Evolutionary conservation across 805 yeast genomes (phyloP).

Genomic region (Debaryomyces hansenii): DNA sequence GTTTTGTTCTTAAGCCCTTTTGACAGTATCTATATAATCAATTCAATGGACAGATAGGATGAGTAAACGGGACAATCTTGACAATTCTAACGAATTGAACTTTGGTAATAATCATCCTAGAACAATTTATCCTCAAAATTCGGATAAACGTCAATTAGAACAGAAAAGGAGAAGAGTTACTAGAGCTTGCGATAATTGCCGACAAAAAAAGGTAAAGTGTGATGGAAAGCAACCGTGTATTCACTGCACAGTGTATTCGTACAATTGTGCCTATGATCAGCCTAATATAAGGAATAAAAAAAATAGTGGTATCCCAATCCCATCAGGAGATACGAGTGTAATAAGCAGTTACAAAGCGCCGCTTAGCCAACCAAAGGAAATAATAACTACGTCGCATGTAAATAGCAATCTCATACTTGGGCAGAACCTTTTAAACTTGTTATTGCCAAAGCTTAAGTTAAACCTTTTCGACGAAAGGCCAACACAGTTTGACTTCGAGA

Average conservation of each 20-base stretch:
- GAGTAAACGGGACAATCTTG: constrained; percentile 1
- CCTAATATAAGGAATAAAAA: constrained; percentile 60
- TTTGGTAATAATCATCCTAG: background rate
- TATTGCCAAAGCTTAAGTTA: constrained; percentile 35
- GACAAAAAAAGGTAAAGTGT: constrained; percentile 76
- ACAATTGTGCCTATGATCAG: constrained; percentile 81
- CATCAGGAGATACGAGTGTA: constrained; percentile 12
- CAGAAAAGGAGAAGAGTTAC: constrained; percentile 63
- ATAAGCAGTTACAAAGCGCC: background rate
- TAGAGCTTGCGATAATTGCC: constrained; percentile 74
- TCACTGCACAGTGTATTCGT: constrained; percentile 84
- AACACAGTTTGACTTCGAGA: constrained; percentile 31
- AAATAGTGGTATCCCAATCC: constrained; percentile 28
- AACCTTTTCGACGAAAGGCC: constrained; percentile 34
- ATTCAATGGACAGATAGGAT: background rate
- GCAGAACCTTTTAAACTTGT: constrained; percentile 33
- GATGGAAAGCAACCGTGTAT: constrained; percentile 79
- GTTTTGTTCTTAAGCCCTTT: background rate
- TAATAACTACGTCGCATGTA: background rate
- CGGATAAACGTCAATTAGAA: constrained; percentile 12
- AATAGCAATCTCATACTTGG: constrained; percentile 21
- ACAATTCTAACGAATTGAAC: background rate
- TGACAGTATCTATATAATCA: background rate
- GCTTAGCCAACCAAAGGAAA: constrained; percentile 6
- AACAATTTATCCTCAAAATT: constrained; percentile 1